These are phyloP conservation scores for Aegilops longissima DNA, from an alignment of 176 grass and related monocot species.

Conservation along the genomic window DNA sequence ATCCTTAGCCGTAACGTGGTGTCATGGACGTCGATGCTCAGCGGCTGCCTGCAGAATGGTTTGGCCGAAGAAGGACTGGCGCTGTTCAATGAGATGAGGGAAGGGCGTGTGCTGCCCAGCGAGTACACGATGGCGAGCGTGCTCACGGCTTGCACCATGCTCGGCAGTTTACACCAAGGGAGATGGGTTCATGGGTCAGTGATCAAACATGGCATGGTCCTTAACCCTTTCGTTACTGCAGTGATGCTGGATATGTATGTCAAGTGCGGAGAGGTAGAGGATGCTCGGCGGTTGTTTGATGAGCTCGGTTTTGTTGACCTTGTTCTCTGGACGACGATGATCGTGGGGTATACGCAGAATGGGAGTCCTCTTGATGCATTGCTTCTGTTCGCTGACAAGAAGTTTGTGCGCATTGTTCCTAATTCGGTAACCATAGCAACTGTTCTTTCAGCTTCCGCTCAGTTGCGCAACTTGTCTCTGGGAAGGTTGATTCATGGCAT, in stretches of 20 bases:
- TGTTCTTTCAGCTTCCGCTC: conserved; percentile 57
- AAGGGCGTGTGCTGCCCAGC: background rate
- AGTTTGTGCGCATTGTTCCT: conserved; percentile 36
- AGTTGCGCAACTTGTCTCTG: conserved; percentile 32
- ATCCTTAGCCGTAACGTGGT: conserved; percentile 47
- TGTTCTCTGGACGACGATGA: conserved; percentile 71
- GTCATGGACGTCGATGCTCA: conserved; percentile 61
- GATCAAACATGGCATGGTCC: conserved; percentile 38
- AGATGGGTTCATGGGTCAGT: conserved; percentile 69
- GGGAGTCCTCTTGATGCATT: conserved; percentile 55
- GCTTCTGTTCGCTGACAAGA: conserved; percentile 39
- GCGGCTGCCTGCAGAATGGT: conserved; percentile 50
- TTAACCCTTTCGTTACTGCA: conserved; percentile 43
- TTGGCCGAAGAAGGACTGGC: conserved; percentile 24
- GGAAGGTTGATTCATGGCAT: conserved; percentile 56
- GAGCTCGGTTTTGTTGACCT: conserved; percentile 34
- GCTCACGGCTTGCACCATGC: conserved; percentile 38
- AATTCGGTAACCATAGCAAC: conserved; percentile 54
- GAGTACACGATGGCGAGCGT: conserved; percentile 44
- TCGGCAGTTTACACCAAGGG: conserved; percentile 47
- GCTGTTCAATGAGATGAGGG: conserved; percentile 58
- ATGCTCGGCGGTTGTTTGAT: conserved; percentile 47
- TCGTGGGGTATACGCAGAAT: conserved; percentile 62
- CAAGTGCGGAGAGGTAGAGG: conserved; percentile 48
- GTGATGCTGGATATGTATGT: conserved; percentile 65